Evolutionary conservation across 1,284 basidiomycete species (phyloP).

Genomic region (Pascua guehoae): DNA sequence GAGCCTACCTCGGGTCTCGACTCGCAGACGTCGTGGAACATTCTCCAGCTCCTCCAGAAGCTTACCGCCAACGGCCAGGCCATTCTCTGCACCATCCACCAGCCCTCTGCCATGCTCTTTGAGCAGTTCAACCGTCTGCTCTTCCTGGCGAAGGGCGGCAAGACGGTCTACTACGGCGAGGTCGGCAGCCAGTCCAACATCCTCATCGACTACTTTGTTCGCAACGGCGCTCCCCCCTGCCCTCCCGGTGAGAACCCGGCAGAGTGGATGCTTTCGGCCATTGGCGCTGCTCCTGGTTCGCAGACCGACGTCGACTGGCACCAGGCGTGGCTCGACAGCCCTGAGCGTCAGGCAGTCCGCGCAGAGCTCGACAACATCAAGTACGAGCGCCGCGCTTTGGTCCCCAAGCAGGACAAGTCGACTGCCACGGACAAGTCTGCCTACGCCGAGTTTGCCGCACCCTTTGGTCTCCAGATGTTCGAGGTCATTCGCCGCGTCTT

Average conservation of each 20-base stretch:
- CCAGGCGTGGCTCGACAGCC: slow-evolving; percentile 59
- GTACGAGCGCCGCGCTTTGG: slow-evolving; percentile 30
- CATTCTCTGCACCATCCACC: slow-evolving; percentile 52
- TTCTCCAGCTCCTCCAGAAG: slow-evolving; percentile 24
- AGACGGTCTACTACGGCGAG: slow-evolving; percentile 32
- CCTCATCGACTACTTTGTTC: slow-evolving; percentile 36
- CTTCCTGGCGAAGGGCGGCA: slow-evolving; percentile 48
- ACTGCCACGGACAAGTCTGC: slow-evolving; percentile 31
- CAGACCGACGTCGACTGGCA: slow-evolving; percentile 67
- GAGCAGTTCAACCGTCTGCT: slow-evolving; percentile 43
- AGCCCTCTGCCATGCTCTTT: slow-evolving; percentile 48
- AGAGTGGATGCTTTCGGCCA: slow-evolving; percentile 52
- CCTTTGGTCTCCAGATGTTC: slow-evolving; percentile 56
- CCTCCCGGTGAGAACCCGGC: slow-evolving; percentile 31
- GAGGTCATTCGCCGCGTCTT: slow-evolving; percentile 58
- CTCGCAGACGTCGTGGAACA: slow-evolving; percentile 23
- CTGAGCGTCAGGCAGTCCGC: slow-evolving; percentile 47
- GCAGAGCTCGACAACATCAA: slow-evolving; percentile 52
- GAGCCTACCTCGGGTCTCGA: slow-evolving; percentile 46
- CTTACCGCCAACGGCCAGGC: slow-evolving; percentile 66
- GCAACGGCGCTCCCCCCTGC: slow-evolving; percentile 19
- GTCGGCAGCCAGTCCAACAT: slow-evolving; percentile 43
- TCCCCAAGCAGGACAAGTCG: slow-evolving; percentile 24
- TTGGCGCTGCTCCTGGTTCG: slow-evolving; percentile 65
- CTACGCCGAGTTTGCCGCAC: slow-evolving; percentile 57